Evolutionary conservation across 768 basidiomycete genomes (phyloP).

Genomic region (Ephemerocybe angulata): DNA sequence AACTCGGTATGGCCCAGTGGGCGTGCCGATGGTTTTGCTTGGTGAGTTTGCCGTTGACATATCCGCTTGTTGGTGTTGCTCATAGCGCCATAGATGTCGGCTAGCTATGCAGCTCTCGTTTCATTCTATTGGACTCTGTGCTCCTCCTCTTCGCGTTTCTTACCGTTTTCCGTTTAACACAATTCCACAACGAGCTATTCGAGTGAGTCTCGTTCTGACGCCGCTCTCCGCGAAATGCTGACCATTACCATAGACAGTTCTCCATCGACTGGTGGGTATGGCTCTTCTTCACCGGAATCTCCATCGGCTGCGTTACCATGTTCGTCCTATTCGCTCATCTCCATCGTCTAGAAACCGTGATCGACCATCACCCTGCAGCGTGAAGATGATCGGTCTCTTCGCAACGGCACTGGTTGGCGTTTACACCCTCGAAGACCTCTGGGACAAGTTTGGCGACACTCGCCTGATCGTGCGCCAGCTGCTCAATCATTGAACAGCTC

Average conservation of each 20-base stretch:
- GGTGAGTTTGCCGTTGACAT: slow-evolving; percentile 50
- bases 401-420: slow-evolving; percentile 92
- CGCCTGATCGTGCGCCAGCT: slow-evolving; percentile 85
- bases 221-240: no score
- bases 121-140: slow-evolving; percentile 98
- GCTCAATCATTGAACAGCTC: slow-evolving; percentile 85
- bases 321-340: slow-evolving; percentile 23
- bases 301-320: slow-evolving; percentile 95
- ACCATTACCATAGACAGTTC: slow-evolving; percentile 66
- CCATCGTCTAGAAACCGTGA: neutral
- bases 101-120: slow-evolving; percentile 95
- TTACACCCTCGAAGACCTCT: slow-evolving; percentile 96
- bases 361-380: slow-evolving; percentile 44
- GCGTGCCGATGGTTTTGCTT: slow-evolving; percentile 88
- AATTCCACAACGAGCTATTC: slow-evolving; percentile 96
- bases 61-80: slow-evolving; percentile 2
- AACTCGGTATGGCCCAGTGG: slow-evolving; percentile 86
- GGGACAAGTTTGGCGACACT: slow-evolving; percentile 97
- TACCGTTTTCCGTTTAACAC: slow-evolving; percentile 90
- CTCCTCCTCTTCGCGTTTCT: slow-evolving; percentile 98
- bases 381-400: slow-evolving; percentile 96
- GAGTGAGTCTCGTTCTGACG: slow-evolving; percentile 51
- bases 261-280: slow-evolving; percentile 97
- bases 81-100: slow-evolving; percentile 68
- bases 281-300: slow-evolving; percentile 88